Evolutionary conservation across 2,329 filamentous ascomycete genomes (phyloP).

Genomic region (Fusarium pininemorale): DNA sequence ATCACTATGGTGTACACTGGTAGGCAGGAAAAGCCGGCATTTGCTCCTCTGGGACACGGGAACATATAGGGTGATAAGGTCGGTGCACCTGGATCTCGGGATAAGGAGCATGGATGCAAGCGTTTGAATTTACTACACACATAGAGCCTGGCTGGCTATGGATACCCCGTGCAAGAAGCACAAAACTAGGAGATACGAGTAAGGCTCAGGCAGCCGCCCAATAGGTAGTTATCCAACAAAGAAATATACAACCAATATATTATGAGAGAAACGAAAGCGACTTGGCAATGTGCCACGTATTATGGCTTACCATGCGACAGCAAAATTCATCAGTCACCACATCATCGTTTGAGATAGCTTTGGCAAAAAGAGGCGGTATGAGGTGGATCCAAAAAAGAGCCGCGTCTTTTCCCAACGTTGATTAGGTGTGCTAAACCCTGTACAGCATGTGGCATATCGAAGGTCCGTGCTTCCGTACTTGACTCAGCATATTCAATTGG

Average conservation of each 20-base stretch:
- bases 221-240: not conserved
- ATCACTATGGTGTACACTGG: constrained; percentile 19
- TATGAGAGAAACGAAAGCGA: not conserved
- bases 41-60: not conserved
- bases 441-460: constrained; percentile 44
- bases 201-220: constrained; percentile 17
- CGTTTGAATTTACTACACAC: constrained; percentile 18
- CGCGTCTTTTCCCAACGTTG: constrained; percentile 22
- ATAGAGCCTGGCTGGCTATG: constrained; percentile 32
- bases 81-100: constrained; percentile 24
- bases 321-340: not conserved
- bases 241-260: not conserved
- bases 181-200: constrained; percentile 5
- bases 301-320: not conserved
- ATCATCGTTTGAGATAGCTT: not conserved
- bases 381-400: constrained; percentile 38
- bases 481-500: not conserved
- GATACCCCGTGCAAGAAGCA: constrained; percentile 39
- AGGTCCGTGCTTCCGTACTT: constrained; percentile 34
- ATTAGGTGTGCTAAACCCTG: constrained; percentile 38
- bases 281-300: not conserved
- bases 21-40: constrained; percentile 8
- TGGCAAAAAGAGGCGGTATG: not conserved
- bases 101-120: constrained; percentile 9
- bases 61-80: constrained; percentile 9